These are phyloP conservation scores for Pulveroboletus sp. DNA, from an alignment of 1,284 basidiomycete species.

Conservation along the genomic window DNA sequence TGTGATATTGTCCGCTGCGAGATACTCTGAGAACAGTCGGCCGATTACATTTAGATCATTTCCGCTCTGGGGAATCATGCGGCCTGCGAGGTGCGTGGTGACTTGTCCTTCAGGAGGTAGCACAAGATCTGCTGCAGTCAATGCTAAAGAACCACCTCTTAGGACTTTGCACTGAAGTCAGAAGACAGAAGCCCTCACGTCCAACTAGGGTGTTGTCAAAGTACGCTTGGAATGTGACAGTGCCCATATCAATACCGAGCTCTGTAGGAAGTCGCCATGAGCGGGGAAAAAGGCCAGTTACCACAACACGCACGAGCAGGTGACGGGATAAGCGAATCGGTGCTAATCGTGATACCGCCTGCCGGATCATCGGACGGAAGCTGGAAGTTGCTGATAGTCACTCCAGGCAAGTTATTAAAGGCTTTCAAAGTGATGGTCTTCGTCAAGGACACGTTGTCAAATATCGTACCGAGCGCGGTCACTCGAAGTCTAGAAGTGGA, in stretches of 20 bases:
- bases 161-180: neutral
- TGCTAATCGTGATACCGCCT: constrained; percentile 72
- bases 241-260: constrained; percentile 73
- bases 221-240: constrained; percentile 64
- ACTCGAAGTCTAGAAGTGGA: constrained; percentile 63
- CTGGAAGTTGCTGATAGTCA: constrained; percentile 70
- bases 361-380: constrained; percentile 64
- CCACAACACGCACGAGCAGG: constrained; percentile 53
- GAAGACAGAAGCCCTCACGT: constrained; percentile 43
- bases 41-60: constrained; percentile 58
- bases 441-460: constrained; percentile 63
- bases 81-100: constrained; percentile 57
- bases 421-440: constrained; percentile 71
- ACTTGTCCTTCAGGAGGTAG: constrained; percentile 55
- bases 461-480: constrained; percentile 68
- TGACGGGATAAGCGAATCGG: constrained; percentile 68
- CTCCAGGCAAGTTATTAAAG: constrained; percentile 69
- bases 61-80: constrained; percentile 63
- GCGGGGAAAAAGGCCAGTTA: neutral
- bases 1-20: constrained; percentile 67
- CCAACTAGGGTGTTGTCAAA: constrained; percentile 57
- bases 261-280: constrained; percentile 40
- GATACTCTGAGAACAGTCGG: constrained; percentile 65
- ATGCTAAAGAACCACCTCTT: constrained; percentile 40
- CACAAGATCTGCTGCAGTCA: constrained; percentile 52